These are phyloP conservation scores for Schizopora paradoxa DNA, from an alignment of 1,284 basidiomycete species.

Conservation along the genomic window DNA sequence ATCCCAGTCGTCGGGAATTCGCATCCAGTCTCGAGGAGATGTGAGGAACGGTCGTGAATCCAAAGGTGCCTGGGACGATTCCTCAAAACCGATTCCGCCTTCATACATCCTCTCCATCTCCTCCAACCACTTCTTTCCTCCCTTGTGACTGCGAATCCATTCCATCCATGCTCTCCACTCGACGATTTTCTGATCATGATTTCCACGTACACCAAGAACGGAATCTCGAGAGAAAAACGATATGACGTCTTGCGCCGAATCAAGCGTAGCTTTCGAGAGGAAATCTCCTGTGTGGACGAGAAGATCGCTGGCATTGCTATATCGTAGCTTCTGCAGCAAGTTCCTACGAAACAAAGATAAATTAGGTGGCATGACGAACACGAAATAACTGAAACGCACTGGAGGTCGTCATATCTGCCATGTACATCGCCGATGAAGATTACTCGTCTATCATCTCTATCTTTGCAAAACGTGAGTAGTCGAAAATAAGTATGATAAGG, in stretches of 20 bases:
- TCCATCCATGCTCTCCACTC: constrained; percentile 1
- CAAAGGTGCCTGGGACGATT: too few species aligned
- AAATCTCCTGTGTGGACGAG: not conserved
- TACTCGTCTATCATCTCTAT: not conserved
- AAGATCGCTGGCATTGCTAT: not conserved
- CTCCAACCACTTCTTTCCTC: not conserved
- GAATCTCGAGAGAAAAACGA: not conserved
- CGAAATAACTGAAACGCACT: not conserved
- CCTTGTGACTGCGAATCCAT: not conserved
- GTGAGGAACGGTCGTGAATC: too few species aligned
- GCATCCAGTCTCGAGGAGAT: too few species aligned
- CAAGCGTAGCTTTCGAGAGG: not conserved
- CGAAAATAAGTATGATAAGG: not conserved
- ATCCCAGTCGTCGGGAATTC: not conserved
- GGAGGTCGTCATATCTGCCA: not conserved
- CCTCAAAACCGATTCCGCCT: too few species aligned
- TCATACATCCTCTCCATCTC: too few species aligned
- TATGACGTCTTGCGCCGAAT: not conserved
- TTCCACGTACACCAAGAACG: not conserved
- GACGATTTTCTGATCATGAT: not conserved
- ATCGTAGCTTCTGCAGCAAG: not conserved
- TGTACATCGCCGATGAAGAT: not conserved
- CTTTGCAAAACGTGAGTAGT: not conserved
- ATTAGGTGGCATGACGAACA: not conserved
- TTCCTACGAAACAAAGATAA: not conserved